These are phyloP conservation scores for Apocynum venetum DNA, from an alignment of 257 asterid genomes.

Conservation along the genomic window DNA sequence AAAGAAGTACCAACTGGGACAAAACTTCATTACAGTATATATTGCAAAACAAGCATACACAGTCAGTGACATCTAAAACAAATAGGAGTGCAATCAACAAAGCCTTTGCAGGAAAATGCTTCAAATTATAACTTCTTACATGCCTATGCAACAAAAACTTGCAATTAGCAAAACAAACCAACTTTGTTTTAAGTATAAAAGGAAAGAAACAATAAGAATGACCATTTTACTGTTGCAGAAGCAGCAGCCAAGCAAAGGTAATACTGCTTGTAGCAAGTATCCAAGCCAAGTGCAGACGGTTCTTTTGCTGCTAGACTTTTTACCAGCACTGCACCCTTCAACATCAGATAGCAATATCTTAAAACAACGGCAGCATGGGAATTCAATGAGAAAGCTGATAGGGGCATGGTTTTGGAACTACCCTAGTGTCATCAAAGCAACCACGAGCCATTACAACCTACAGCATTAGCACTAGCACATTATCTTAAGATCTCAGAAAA, in stretches of 20 bases:
- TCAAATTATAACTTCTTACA: neutral
- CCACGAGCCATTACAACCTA: slow-evolving; percentile 82
- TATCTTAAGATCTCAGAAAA: slow-evolving; percentile 19
- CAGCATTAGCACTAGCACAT: slow-evolving; percentile 25
- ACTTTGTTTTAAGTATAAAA: neutral
- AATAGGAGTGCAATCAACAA: neutral
- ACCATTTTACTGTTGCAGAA: slow-evolving; percentile 97
- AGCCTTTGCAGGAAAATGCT: neutral
- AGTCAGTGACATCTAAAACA: neutral
- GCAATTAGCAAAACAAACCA: neutral
- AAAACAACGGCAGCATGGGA: slow-evolving; percentile 25
- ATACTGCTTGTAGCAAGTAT: slow-evolving; percentile 85
- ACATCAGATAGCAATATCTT: slow-evolving; percentile 24
- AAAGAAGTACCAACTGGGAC: neutral
- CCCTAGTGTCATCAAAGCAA: slow-evolving; percentile 97
- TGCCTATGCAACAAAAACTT: neutral
- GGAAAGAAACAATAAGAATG: slow-evolving; percentile 12
- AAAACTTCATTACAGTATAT: neutral
- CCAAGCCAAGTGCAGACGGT: slow-evolving; percentile 96
- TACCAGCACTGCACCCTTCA: slow-evolving; percentile 79
- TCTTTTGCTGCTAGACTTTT: slow-evolving; percentile 85
- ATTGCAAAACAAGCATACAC: neutral
- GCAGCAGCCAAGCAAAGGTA: slow-evolving; percentile 99
- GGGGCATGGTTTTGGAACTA: slow-evolving; percentile 32
- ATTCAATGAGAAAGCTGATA: slow-evolving; percentile 15